Conservation (phyloP, 805 yeast species). For the Monosporozyma solicola region DNA sequence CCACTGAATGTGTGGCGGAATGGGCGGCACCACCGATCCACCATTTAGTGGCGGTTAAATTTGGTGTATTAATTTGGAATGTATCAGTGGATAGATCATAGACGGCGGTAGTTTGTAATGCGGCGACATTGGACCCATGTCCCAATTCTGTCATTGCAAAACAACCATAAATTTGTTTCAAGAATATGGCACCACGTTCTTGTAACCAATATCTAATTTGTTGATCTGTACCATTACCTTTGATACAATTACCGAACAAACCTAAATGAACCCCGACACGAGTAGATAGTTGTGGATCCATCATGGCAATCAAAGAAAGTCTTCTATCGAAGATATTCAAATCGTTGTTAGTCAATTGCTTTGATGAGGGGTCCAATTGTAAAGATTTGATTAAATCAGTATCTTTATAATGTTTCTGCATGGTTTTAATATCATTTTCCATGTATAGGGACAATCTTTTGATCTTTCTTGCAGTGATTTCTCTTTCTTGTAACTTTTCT, state of each 20-base stretch:
- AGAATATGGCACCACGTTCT: constrained; percentile 50
- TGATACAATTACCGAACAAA: constrained; percentile 67
- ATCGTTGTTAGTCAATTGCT: constrained; percentile 19
- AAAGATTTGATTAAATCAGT: constrained; percentile 21
- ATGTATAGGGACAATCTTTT: constrained; percentile 52
- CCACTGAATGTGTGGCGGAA: constrained; percentile 81
- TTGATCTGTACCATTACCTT: constrained; percentile 80
- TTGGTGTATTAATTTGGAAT: constrained; percentile 76
- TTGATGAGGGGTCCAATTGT: constrained; percentile 12
- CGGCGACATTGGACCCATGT: constrained; percentile 92
- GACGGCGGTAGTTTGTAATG: constrained; percentile 85
- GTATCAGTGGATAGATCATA: constrained; percentile 57
- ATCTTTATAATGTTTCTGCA: constrained; percentile 15
- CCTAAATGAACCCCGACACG: constrained; percentile 86
- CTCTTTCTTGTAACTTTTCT: constrained; percentile 49
- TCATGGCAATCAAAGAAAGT: constrained; percentile 47
- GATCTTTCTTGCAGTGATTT: constrained; percentile 50
- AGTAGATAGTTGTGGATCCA: constrained; percentile 75
- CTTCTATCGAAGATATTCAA: constrained; percentile 43
- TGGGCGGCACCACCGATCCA: constrained; percentile 99
- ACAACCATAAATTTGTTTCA: constrained; percentile 71
- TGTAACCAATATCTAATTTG: constrained; percentile 80
- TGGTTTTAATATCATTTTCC: constrained; percentile 34
- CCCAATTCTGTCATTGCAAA: constrained; percentile 91
- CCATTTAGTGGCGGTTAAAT: constrained; percentile 92